Base-by-base conservation (phyloP, 345 rosid species). In the Moricandia arvensis region DNA sequence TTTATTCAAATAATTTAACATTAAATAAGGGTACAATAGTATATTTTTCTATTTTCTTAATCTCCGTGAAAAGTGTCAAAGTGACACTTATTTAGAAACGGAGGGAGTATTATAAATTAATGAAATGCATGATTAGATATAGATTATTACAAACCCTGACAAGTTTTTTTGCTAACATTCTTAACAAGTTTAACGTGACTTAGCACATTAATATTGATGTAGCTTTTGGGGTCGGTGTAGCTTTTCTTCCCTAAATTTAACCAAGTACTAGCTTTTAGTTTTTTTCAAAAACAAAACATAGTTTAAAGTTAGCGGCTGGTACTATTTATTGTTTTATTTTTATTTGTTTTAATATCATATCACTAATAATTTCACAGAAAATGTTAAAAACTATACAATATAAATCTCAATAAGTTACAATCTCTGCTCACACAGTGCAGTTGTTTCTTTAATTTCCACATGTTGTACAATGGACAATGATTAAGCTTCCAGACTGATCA, bases 401-500 rank as follows among this genome's bases (percentile, higher is more conserved):
- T 9, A 9, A 21, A 9, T 4, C 35, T 35, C 13, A 27, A 55
- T 55, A 27, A 29, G 51, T 24, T 64, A 8, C 3, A 10, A 11
- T 29, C 4, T 63, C 13, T 6, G 16, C 55, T 16, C 27, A 63
- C 27, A 54, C 18, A 27, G 27, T 27, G 24, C 31, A 54, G 41
- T 16, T 65, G 43, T 7, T 10, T 38, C 45, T 64, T 64, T 9
- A 66, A 58, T 17, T 74, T 41, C 21, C 59, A 74, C 67, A 58
- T 66, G 78, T 43, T 66, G 59, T 47, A 41, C 43, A 37, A 38
- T 63, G 24, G 59, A 33, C 45, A 55, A 49, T 74, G 65, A 74
- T 65, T 66, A 57, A 72, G 59, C 72, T 74, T 74, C 58, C 24
- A 66, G 59, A 43, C 12, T 43, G 12, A 74, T 18, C 29, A 74